Evolutionary conservation across 1,284 basidiomycete genomes (phyloP), one percentile per base, ranked within the genome.

Genomic region (Ceratobasidium sp.): DNA sequence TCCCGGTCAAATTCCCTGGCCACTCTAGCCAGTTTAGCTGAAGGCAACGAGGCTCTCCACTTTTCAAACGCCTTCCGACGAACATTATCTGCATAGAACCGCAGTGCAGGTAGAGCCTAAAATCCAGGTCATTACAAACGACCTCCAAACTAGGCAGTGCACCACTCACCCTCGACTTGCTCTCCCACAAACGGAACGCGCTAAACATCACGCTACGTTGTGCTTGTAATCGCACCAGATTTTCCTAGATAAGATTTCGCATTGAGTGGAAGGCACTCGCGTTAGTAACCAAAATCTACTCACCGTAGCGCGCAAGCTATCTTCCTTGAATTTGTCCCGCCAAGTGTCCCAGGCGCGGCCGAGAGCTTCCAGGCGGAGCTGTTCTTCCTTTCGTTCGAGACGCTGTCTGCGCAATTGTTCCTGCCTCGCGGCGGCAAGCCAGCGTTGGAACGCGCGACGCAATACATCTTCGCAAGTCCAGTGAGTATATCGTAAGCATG

Each of bases 21-120:
- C 73, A 82, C 80, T 74, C 85, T 88, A 35, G 82, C 83, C 75
- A 86, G 85, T 32, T 89, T 76, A 20, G 86, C 88, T 71, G 83
- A 83, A 27, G 91, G 90, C 83, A 93, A 87, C 27, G 83, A 84
- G 57, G 81, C 82, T 69, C 84, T 81, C 91, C 91, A 93, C 34
- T 78, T 79, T 47, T 81, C 78, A 85, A 90, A 91, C 70, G 82
- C 82, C 71, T 83, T 86, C 4, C 78, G 77, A 76, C 89, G 91
- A 49, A 83, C 76, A 71, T 85, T 82, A 25, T 80, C 83, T 0
- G 88, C 85, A 77, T 87, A 83, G 77, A 92, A 90, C 20, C 84
- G 84, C 70, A 93, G 85, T 3, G 91, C 91, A 40, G 90, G 90
- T 17, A 91, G 79, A 27, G 88, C 86, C 89, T 92, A 72, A 27